These are phyloP conservation scores for Bimuria novae-zelandiae DNA, from an alignment of 2,329 filamentous ascomycete species.

Conservation along the genomic window DNA sequence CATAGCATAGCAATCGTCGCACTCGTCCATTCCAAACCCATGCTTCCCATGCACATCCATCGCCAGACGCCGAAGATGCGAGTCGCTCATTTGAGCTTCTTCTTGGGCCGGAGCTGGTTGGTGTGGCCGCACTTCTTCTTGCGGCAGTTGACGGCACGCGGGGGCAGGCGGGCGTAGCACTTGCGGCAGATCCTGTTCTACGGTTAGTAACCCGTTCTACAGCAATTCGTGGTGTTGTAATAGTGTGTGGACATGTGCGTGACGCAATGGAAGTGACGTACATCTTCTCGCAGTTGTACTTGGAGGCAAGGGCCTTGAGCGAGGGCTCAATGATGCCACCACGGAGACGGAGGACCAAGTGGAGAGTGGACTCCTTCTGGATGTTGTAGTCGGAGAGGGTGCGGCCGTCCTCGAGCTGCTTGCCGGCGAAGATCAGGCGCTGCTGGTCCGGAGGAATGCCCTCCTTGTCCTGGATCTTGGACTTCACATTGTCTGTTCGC, in stretches of 20 bases:
- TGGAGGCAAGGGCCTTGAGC: slow-evolving; percentile 95
- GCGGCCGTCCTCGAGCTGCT: slow-evolving; percentile 98
- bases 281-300: slow-evolving; percentile 99
- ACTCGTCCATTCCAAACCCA: slow-evolving; percentile 32
- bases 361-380: slow-evolving; percentile 99
- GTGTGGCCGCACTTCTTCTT: slow-evolving; percentile 99
- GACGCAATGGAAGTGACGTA: slow-evolving; percentile 3
- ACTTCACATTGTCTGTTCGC: slow-evolving; percentile 91
- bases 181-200: slow-evolving; percentile 83
- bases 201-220: slow-evolving; percentile 1
- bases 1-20: slow-evolving; percentile 26
- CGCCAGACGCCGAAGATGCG: slow-evolving; percentile 41
- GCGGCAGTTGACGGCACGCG: slow-evolving; percentile 97
- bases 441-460: slow-evolving; percentile 98
- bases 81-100: slow-evolving; percentile 92
- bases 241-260: background rate
- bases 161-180: slow-evolving; percentile 96
- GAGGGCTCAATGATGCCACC: slow-evolving; percentile 98
- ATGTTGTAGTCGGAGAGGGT: slow-evolving; percentile 99
- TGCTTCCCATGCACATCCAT: slow-evolving; percentile 25
- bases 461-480: slow-evolving; percentile 99
- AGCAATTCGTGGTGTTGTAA: background rate
- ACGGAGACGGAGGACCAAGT: slow-evolving; percentile 97
- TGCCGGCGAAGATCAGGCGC: slow-evolving; percentile 97
- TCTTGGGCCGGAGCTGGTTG: slow-evolving; percentile 99